These are phyloP conservation scores for Puccinia brachypodii DNA, from an alignment of 1,284 basidiomycete species.

Conservation along the genomic window DNA sequence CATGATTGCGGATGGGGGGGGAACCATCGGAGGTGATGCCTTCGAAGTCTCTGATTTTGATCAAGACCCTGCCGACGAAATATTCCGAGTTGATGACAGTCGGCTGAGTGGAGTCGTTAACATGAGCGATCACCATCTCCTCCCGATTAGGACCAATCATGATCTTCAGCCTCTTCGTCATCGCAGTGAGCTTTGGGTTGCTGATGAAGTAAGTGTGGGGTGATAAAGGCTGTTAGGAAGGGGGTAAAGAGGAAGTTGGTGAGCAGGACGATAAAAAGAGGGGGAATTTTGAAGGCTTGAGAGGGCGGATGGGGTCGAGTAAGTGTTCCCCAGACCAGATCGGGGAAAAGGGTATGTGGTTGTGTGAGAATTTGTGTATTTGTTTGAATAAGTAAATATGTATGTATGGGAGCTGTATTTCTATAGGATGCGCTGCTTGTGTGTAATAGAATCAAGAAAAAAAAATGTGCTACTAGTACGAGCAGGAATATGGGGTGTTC, in stretches of 20 bases:
- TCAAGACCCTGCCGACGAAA: slow-evolving; percentile 58
- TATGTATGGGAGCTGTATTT: no score
- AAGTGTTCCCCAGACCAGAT: background rate
- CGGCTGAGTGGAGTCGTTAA: slow-evolving; percentile 57
- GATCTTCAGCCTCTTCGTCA: slow-evolving; percentile 55
- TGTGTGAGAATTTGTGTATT: background rate
- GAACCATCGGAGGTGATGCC: slow-evolving; percentile 55
- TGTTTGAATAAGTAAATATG: background rate
- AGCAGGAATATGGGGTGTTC: no score
- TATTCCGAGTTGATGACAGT: slow-evolving; percentile 58
- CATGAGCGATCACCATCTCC: slow-evolving; percentile 55
- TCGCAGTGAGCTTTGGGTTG: slow-evolving; percentile 1
- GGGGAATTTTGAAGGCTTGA: slow-evolving; percentile 21
- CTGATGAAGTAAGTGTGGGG: slow-evolving; percentile 19
- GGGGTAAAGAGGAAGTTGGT: slow-evolving; percentile 30
- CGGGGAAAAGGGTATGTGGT: background rate
- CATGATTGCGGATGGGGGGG: slow-evolving; percentile 50
- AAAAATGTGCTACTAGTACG: no score
- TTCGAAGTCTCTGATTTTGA: slow-evolving; percentile 58
- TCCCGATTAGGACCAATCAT: slow-evolving; percentile 57
- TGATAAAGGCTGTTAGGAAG: slow-evolving; percentile 28
- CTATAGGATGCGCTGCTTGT: no score
- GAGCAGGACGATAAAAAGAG: slow-evolving; percentile 12
- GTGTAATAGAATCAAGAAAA: no score
- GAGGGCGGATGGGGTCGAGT: background rate